A percentile compares a stretch with the other conserved stretches of the same genome.
Evolutionary conservation across 768 basidiomycete genomes (phyloP).

Genomic region (Mycena filopes): DNA sequence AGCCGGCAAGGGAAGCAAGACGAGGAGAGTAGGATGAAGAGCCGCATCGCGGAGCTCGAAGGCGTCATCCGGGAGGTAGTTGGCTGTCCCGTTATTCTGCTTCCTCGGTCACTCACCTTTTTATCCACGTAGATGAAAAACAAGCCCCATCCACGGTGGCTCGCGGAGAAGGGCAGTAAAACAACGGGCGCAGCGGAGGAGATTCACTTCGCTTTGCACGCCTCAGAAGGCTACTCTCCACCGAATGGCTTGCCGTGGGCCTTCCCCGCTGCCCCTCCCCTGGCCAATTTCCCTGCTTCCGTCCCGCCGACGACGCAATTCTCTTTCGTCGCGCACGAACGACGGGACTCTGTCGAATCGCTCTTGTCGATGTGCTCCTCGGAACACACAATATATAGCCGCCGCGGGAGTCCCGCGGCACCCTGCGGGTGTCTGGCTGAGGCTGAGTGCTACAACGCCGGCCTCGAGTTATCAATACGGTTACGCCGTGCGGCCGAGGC

Average conservation of each 20-base stretch:
- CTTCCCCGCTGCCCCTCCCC: constrained; percentile 1
- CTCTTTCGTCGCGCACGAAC: not conserved
- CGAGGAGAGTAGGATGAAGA: constrained; percentile 61
- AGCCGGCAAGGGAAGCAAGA: constrained; percentile 51
- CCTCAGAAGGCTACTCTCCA: constrained; percentile 23
- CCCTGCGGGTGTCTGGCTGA: constrained; percentile 60
- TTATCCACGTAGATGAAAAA: constrained; percentile 59
- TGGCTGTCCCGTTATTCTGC: no score
- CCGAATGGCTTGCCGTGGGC: constrained; percentile 9
- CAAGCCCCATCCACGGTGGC: constrained; percentile 63
- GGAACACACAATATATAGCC: constrained; percentile 7
- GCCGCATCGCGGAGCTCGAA: constrained; percentile 69
- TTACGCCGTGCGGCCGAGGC: constrained; percentile 58
- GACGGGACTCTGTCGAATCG: constrained; percentile 15
- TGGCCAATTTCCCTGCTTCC: not conserved
- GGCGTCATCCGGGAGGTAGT: constrained; percentile 68
- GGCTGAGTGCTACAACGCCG: constrained; percentile 51
- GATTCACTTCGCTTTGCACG: not conserved
- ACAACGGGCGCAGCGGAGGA: constrained; percentile 41
- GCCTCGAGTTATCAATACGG: constrained; percentile 59
- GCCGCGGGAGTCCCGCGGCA: constrained; percentile 42
- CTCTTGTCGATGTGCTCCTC: constrained; percentile 18
- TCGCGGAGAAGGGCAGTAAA: constrained; percentile 55
- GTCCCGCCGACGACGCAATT: not conserved
- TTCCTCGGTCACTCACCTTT: not conserved